Conservation (phyloP, 1,284 basidiomycete genomes). For the Cutaneotrichosporon cutaneum region DNA sequence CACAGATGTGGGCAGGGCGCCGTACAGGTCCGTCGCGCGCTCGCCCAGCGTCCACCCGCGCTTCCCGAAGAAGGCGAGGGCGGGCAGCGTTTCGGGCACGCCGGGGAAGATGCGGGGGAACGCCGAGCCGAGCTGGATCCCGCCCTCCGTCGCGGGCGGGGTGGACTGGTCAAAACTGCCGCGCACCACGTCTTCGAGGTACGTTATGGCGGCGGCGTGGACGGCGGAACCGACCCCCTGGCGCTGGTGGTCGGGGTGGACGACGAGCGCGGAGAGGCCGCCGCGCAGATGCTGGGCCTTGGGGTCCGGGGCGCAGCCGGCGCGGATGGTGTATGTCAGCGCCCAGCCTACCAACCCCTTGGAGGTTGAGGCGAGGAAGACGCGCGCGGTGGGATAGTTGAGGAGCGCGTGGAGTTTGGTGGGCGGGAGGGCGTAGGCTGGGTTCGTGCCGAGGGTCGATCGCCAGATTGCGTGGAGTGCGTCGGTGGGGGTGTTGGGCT, state of each 20-base stretch:
- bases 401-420: slow-evolving; percentile 22
- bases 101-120: slow-evolving; percentile 37
- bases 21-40: slow-evolving; percentile 19
- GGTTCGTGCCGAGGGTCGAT: slow-evolving; percentile 6
- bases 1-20: slow-evolving; percentile 3
- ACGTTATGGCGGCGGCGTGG: slow-evolving; percentile 18
- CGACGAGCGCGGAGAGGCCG: slow-evolving; percentile 20
- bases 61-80: slow-evolving; percentile 19
- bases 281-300: slow-evolving; percentile 25
- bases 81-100: slow-evolving; percentile 21
- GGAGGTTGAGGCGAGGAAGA: slow-evolving; percentile 15
- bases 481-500: not conserved
- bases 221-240: slow-evolving; percentile 26
- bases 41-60: slow-evolving; percentile 22
- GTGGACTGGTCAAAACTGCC: slow-evolving; percentile 12
- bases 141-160: slow-evolving; percentile 10
- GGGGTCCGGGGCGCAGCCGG: slow-evolving; percentile 9
- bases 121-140: slow-evolving; percentile 28
- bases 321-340: slow-evolving; percentile 22
- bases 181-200: slow-evolving; percentile 17
- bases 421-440: slow-evolving; percentile 19
- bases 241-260: slow-evolving; percentile 17
- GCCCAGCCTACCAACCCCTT: slow-evolving; percentile 20
- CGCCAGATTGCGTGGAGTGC: slow-evolving; percentile 21
- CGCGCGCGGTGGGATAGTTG: slow-evolving; percentile 10